Evolutionary conservation across 2,329 filamentous ascomycete species (phyloP).

Genomic region (Epichloe amarillans): DNA sequence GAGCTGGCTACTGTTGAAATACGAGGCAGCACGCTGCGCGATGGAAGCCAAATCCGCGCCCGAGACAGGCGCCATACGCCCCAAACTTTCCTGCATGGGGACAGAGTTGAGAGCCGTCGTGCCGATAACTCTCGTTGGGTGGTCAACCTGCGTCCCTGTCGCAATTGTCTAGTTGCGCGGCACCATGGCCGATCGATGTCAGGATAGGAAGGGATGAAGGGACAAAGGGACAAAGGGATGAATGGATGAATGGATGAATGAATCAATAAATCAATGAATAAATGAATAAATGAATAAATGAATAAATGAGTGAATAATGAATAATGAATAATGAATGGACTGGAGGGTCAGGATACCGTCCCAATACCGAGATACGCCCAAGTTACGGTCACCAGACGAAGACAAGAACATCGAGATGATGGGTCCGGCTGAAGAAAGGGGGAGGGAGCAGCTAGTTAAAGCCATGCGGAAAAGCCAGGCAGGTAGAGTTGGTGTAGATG

Average conservation of each 20-base stretch:
- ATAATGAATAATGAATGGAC: too few relatives aligned
- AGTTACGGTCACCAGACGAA: too few relatives aligned
- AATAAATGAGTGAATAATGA: too few relatives aligned
- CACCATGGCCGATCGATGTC: background rate
- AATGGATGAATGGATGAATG: too few relatives aligned
- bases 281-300: too few relatives aligned
- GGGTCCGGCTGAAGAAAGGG: too few relatives aligned
- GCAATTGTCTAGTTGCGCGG: background rate
- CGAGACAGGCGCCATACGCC: background rate
- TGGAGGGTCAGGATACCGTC: background rate
- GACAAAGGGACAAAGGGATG: too few relatives aligned
- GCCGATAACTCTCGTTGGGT: background rate
- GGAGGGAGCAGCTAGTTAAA: too few relatives aligned
- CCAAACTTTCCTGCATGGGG: background rate
- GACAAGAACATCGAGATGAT: too few relatives aligned
- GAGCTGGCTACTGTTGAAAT: background rate
- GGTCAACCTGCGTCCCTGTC: background rate
- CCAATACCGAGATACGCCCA: background rate
- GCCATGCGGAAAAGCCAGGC: background rate
- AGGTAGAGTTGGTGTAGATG: too few relatives aligned
- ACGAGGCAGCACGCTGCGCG: background rate
- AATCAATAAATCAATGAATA: too few relatives aligned
- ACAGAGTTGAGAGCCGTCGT: background rate
- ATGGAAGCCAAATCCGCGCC: background rate
- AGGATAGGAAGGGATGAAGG: too few relatives aligned